Evolutionary conservation across 768 basidiomycete species (phyloP), one percentile per base, ranked within the genome.

Genomic region (Russula brevipes): DNA sequence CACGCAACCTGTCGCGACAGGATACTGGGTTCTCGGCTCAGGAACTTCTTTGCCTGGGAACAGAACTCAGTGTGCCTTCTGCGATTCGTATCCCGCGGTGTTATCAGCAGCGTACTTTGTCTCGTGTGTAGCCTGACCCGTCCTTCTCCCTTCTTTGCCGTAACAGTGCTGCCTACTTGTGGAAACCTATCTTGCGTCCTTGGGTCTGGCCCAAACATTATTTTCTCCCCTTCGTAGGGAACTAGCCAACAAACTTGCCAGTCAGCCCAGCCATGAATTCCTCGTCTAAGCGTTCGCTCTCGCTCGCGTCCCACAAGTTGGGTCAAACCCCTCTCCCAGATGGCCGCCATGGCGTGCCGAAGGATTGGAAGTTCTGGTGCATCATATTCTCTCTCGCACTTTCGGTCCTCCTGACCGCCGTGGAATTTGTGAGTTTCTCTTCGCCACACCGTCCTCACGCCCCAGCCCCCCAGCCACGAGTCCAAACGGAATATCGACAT

Each of bases 311-410:
- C 52, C 19, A 33, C 16, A 3, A 9, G 35, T 35, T 5, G 11
- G 11, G 0, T 5, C 44, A 14, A 35, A 5, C 5, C 19, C 7
- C 5, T 6, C 12, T 2, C 8, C 19, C 44, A 9, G 17, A 39
- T 5, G 6, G 1, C 45, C 12, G 17, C 35, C 38, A 33, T 41
- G 47, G 35, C 41, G 58, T 64, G 8, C 63, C 63, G 16, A 64
- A 64, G 39, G 66, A 66, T 17, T 66, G 66, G 66, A 59, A 56
- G 31, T 66, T 66, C 24, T 66, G 66, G 66, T 60, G 62, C 24
- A 64, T 64, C 19, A 66, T 66, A 14, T 54, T 64, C 41, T 66
- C 65, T 16, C 60, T 68, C 30, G 19, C 39, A 2, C 45, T 68
- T 6, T 60, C 67, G 4, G 24, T 52, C n/a, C 55, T 68, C 31